Conservation (phyloP, 2,329 filamentous ascomycete genomes). For the Xylariales sp. region DNA sequence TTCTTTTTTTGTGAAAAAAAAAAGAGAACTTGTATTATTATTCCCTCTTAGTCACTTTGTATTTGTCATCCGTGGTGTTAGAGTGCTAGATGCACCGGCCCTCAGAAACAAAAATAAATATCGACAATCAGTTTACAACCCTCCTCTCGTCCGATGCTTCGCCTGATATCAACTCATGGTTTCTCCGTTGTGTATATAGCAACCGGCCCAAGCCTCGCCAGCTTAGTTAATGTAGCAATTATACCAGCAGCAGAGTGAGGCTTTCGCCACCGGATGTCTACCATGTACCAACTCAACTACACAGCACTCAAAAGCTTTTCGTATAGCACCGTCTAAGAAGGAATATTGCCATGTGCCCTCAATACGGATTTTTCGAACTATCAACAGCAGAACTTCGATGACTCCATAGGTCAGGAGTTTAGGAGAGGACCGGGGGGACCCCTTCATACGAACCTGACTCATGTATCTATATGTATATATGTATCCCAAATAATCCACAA, state of each 20-base stretch:
- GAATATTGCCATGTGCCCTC: neutral
- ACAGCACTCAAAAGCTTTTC: neutral
- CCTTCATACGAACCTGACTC: neutral
- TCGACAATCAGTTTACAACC: neutral
- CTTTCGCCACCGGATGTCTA: neutral
- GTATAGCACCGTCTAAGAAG: neutral
- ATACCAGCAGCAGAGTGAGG: neutral
- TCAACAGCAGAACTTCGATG: too few species aligned
- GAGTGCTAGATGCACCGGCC: slow-evolving; percentile 13
- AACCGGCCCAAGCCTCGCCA: neutral
- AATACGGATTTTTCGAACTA: neutral
- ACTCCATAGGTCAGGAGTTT: too few species aligned
- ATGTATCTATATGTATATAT: neutral
- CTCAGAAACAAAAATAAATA: neutral
- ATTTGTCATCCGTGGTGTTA: slow-evolving; percentile 17
- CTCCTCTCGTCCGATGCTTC: slow-evolving; percentile 1
- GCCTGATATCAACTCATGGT: neutral
- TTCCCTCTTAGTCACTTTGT: slow-evolving; percentile 4
- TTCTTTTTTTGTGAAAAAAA: neutral
- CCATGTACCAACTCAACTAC: neutral
- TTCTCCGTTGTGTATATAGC: neutral
- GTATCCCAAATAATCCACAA: neutral
- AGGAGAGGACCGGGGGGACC: too few species aligned
- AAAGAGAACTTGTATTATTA: slow-evolving; percentile 25
- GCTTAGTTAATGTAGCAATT: neutral